Conservation (phyloP, 805 yeast species). For the Pichia phayaonensis region DNA sequence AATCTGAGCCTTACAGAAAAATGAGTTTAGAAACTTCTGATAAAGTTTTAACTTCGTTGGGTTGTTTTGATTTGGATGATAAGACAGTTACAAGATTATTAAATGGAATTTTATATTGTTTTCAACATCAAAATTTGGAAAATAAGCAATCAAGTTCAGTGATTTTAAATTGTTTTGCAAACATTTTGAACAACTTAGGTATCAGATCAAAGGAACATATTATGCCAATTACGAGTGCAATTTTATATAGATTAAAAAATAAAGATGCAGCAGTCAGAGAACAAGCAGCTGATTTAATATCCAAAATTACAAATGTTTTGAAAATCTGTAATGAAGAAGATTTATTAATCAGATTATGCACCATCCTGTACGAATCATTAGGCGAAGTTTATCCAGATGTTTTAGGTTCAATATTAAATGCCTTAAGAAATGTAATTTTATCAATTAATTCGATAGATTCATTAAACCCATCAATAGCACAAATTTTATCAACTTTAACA, state of each 20-base stretch:
- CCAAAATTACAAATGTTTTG: constrained; percentile 58
- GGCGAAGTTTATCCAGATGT: constrained; percentile 96
- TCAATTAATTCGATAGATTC: constrained; percentile 46
- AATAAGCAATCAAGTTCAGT: constrained; percentile 30
- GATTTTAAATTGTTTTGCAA: constrained; percentile 56
- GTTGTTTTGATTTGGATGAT: constrained; percentile 54
- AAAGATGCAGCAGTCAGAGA: constrained; percentile 67
- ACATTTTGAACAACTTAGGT: constrained; percentile 56
- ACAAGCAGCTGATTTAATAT: constrained; percentile 75
- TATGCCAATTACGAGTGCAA: constrained; percentile 61
- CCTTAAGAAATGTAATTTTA: constrained; percentile 54
- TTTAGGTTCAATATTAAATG: constrained; percentile 73
- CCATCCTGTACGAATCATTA: constrained; percentile 77
- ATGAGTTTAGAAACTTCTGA: constrained; percentile 72
- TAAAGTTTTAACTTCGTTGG: constrained; percentile 42
- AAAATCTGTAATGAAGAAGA: constrained; percentile 57
- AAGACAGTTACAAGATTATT: constrained; percentile 55
- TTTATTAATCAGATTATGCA: constrained; percentile 57
- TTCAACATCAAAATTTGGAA: constrained; percentile 66
- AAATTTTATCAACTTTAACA: constrained; percentile 77
- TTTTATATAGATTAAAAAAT: constrained; percentile 66
- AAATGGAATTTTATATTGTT: constrained; percentile 74
- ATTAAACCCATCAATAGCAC: constrained; percentile 75
- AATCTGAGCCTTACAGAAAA: constrained; percentile 67
- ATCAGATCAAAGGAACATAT: constrained; percentile 61